phyloP scores from a whole-genome alignment of 257 asterid genomes.

The Orobanche coerulescens region DNA sequence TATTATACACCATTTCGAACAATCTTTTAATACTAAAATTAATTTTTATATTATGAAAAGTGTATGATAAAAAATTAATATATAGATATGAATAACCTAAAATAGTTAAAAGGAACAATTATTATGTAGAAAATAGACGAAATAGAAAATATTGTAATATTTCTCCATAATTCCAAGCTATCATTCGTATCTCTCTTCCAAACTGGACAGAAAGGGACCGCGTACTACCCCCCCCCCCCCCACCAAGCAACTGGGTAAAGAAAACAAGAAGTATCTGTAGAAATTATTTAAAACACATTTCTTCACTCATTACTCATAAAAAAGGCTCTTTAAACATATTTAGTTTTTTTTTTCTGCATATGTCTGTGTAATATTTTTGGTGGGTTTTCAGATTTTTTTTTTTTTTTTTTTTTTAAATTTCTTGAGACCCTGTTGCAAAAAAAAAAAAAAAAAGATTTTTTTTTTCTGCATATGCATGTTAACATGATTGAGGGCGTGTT shows the following conservation, averaged over 20 bases:
- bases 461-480: conserved; percentile 25
- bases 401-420: not conserved
- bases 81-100: too few relatives aligned
- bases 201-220: conserved; percentile 6
- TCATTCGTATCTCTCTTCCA: not conserved
- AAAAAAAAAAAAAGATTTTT: not conserved
- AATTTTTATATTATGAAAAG: too few relatives aligned
- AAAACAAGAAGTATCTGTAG: conserved; percentile 16
- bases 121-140: too few relatives aligned
- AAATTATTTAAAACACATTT: conserved; percentile 7
- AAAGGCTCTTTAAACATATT: conserved; percentile 14
- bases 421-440: conserved; percentile 13
- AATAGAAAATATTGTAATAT: conserved; percentile 10
- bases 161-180: not conserved
- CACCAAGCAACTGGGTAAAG: conserved; percentile 1
- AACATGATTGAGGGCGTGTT: conserved; percentile 22
- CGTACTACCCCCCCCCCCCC: conserved; percentile 12
- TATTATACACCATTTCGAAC: too few relatives aligned
- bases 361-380: not conserved
- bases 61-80: too few relatives aligned
- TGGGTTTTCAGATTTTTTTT: not conserved
- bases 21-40: too few relatives aligned
- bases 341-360: not conserved
- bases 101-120: too few relatives aligned
- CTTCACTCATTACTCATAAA: conserved; percentile 2